Evolutionary conservation across 805 yeast genomes (phyloP).

Genomic region (Metschnikowia anglica): DNA sequence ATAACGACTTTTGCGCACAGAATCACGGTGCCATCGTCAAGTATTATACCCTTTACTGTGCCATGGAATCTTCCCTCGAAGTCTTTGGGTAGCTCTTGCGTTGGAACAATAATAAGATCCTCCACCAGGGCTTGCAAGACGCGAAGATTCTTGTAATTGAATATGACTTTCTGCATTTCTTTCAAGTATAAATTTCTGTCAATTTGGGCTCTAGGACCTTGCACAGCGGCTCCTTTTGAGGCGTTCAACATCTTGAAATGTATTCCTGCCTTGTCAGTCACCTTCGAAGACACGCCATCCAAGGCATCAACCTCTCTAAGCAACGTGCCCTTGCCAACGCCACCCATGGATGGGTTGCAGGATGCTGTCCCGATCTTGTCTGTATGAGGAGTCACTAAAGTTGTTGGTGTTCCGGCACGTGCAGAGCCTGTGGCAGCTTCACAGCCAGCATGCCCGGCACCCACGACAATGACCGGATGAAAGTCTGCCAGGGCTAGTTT

Average conservation of each 20-base stretch:
- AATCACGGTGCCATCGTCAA: slow-evolving; percentile 64
- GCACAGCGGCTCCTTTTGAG: slow-evolving; percentile 93
- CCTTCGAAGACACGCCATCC: slow-evolving; percentile 83
- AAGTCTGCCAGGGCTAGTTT: slow-evolving; percentile 30
- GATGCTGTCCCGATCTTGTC: slow-evolving; percentile 88
- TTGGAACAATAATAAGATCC: slow-evolving; percentile 68
- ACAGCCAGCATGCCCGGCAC: slow-evolving; percentile 99
- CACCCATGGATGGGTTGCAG: slow-evolving; percentile 98
- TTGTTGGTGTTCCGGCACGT: slow-evolving; percentile 69
- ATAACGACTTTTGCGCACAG: slow-evolving; percentile 70
- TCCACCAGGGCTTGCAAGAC: slow-evolving; percentile 76
- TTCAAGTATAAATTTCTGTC: slow-evolving; percentile 75
- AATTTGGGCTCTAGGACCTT: slow-evolving; percentile 98
- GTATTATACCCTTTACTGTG: slow-evolving; percentile 64
- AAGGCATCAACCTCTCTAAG: slow-evolving; percentile 92
- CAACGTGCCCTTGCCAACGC: slow-evolving; percentile 95
- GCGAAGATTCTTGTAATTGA: slow-evolving; percentile 53
- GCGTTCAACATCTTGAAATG: slow-evolving; percentile 84
- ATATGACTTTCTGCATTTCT: slow-evolving; percentile 74
- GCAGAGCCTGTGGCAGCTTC: slow-evolving; percentile 97
- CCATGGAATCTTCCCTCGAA: slow-evolving; percentile 45
- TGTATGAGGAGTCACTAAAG: slow-evolving; percentile 73
- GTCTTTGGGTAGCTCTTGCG: slow-evolving; percentile 21
- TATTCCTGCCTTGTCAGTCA: slow-evolving; percentile 92
- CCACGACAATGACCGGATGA: slow-evolving; percentile 80